A percentile compares a stretch with the other conserved stretches of the same genome.
These are phyloP conservation scores for Fusarium begoniae DNA, from an alignment of 2,329 filamentous ascomycete genomes.

Conservation along the genomic window DNA sequence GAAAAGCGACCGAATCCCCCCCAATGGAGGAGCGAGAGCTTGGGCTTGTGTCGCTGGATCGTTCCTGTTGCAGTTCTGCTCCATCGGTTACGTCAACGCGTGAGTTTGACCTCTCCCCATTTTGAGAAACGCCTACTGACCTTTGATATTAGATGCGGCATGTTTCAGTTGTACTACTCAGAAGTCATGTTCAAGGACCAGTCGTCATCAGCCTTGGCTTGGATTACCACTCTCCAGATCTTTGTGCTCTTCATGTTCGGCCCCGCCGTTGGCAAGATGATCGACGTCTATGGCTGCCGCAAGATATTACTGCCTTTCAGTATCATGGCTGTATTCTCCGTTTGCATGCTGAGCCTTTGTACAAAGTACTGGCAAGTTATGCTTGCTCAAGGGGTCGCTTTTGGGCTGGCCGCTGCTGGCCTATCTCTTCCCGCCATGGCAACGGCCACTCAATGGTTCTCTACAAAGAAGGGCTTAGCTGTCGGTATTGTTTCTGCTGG, in stretches of 20 bases:
- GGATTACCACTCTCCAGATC: neutral
- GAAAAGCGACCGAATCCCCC: neutral
- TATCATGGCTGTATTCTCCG: neutral
- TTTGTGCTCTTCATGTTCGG: neutral
- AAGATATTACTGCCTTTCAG: neutral
- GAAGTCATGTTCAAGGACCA: neutral
- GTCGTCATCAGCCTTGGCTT: neutral
- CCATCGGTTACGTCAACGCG: neutral
- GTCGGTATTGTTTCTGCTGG: neutral
- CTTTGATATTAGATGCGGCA: neutral
- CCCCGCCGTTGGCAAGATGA: neutral
- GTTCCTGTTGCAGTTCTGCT: neutral
- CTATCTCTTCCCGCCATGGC: neutral
- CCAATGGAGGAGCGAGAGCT: neutral
- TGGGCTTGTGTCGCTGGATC: neutral
- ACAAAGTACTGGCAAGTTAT: neutral
- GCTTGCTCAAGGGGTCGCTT: neutral
- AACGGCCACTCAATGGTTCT: neutral
- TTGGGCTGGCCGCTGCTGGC: neutral
- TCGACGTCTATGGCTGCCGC: neutral
- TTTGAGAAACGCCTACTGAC: neutral
- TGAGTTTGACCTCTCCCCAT: neutral
- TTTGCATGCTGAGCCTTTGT: neutral
- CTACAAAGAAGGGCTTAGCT: neutral
- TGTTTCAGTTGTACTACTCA: slow-evolving; percentile 1